Base-by-base conservation (phyloP, 2,329 filamentous ascomycete genomes). In the Fusarium odoratissimum region DNA sequence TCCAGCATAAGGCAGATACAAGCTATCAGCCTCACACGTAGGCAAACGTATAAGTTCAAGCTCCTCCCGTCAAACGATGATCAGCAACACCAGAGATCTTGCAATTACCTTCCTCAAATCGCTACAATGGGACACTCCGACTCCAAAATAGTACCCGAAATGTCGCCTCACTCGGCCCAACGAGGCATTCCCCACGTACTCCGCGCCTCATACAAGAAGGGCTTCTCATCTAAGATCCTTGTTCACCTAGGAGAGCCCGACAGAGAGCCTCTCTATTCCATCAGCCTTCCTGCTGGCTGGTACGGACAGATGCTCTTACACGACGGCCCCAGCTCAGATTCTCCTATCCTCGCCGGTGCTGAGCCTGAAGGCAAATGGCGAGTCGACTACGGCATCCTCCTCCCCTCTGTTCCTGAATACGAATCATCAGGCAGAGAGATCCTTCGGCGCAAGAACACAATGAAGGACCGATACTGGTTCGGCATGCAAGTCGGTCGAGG, bases 281-380 rank as follows among this genome's bases (percentile, higher is more conserved):
- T 67, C 19, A 46, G 16, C 17, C 25, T 68, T 2, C 59, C 60
- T 8, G 6, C 31, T 5, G 61, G 33, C 30, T 59, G 54, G 41
- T 71, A 62, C 30, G 67, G 61, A 14, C 46, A 44, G 23, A 49
- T 76, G 16, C n/a, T 57, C 8, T 33, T 75, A 10, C 51, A 75
- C 25, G 46, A 51, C 6, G 58, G 33, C 5, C 40, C 60, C n/a
- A 64, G 13, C 3, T 25, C 38, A 8, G 52, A 67, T 2, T 30
- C 28, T 8, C 40, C 60, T 3, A n/a, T 37, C 14, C 59, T 76
- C 25, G 54, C 63, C 5, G 42, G 40, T 4, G 16, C 48, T 14
- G 62, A 49, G 2, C 23, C 30, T 4, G 44, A 64, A 14, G 58
- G 45, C 1, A 56, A 57, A 31, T 58, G 45, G 35, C n/a, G 19